Evolutionary conservation across 2,329 filamentous ascomycete genomes (phyloP).

Genomic region (Nothophaeocryptopus gaeumannii): DNA sequence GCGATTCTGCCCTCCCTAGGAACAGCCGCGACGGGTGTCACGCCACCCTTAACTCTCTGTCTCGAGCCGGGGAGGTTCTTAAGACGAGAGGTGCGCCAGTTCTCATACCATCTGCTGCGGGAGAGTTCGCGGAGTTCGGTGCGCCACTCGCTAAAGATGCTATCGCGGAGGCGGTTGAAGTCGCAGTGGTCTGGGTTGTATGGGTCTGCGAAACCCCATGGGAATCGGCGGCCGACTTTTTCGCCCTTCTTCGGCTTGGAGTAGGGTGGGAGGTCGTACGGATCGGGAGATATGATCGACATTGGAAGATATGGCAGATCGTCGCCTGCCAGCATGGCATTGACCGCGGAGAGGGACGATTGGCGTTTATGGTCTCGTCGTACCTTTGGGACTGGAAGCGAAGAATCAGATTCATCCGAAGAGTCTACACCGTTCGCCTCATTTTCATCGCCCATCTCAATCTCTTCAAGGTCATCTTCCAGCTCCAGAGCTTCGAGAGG

Average conservation of each 20-base stretch:
- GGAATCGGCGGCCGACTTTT: constrained; percentile 80
- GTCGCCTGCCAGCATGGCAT: constrained; percentile 36
- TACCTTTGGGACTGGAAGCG: constrained; percentile 3
- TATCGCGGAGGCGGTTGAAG: constrained; percentile 84
- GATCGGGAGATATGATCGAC: constrained; percentile 89
- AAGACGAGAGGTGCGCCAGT: constrained; percentile 71
- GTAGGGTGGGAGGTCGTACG: constrained; percentile 67
- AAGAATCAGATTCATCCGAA: constrained; percentile 34
- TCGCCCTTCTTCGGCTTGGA: constrained; percentile 51
- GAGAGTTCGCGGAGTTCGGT: constrained; percentile 85
- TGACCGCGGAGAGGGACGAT: constrained; percentile 21
- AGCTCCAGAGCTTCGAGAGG: constrained; percentile 82
- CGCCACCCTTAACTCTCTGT: constrained; percentile 33
- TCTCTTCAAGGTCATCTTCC: constrained; percentile 65
- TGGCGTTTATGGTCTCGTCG: constrained; percentile 28
- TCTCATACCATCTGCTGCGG: constrained; percentile 90
- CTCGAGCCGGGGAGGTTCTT: constrained; percentile 32
- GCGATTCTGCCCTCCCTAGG: constrained; percentile 31
- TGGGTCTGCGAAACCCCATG: constrained; percentile 95
- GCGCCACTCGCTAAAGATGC: constrained; percentile 91
- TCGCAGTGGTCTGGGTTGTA: constrained; percentile 91
- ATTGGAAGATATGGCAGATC: constrained; percentile 73
- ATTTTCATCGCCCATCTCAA: constrained; percentile 46
- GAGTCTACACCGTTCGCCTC: constrained; percentile 42
- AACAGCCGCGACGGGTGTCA: constrained; percentile 35